Evolutionary conservation across 345 rosid genomes (phyloP), one percentile per base, ranked within the genome.

Genomic region (Arabidopsis arenosa): DNA sequence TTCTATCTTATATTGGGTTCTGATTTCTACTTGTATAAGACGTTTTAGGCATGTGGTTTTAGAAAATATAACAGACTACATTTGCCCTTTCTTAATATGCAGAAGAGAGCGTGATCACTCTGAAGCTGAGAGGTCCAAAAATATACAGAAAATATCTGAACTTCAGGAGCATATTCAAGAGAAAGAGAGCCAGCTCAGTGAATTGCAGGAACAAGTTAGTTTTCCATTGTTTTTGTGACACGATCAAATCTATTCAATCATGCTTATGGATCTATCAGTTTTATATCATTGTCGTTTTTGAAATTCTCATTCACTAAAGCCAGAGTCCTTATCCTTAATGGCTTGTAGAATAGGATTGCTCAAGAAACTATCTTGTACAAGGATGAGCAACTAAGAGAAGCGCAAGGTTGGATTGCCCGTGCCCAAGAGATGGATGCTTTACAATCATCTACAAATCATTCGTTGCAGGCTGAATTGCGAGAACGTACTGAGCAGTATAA

Each of bases 61-160:
- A 32, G 33, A 30, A 43, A 44, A 12, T 36, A 5, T 69, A 68
- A 62, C 3, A 10, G 15, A 18, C 39, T 69, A 51, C 28, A 36
- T 39, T 23, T 62, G 58, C 41, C 3, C 28, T 36, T 63, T 39
- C 21, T 64, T 17, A 7, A 60, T 72, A 35, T 83, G 81, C 93
- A 95, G 99, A 83, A 89, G 96, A 79, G 98, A 95, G 83, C 98
- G 89, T 81, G 99, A 95, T 84, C 99, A 90, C 80, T 87, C 96
- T 63, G 99, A 92, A 73, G 96, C 93, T 80, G 99, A 95, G 83
- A 88, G 93, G 82, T 83, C 86, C 28, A 98, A 92, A 52, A 96
- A 86, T 59, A 68, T 87, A 52, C 90, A 92, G 54, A 87, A 95
- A 79, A 80, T 95, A 53, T 91, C 80, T 48, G 98, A 95, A 47